A percentile compares a stretch with the other conserved stretches of the same genome.
These are phyloP conservation scores for Hymenochaete sp. DNA, from an alignment of 1,284 basidiomycete species.

Conservation along the genomic window DNA sequence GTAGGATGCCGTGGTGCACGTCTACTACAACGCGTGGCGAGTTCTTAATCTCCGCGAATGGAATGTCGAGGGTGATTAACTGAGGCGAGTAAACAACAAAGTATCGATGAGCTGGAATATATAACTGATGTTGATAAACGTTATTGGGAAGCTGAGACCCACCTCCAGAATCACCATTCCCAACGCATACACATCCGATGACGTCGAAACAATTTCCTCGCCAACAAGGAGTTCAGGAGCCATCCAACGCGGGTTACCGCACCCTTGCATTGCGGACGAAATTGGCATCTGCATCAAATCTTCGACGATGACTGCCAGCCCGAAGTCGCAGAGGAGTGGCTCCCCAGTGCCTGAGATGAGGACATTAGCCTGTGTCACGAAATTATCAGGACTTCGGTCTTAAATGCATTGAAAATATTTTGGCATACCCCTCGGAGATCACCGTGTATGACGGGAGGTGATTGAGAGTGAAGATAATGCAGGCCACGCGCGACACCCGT, in stretches of 20 bases:
- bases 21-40: slow-evolving; percentile 17
- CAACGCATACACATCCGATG: slow-evolving; percentile 17
- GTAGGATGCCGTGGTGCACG: slow-evolving; percentile 8
- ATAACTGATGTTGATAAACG: neutral
- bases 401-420: neutral
- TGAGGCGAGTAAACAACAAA: neutral
- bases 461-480: slow-evolving; percentile 14
- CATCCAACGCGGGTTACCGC: slow-evolving; percentile 19
- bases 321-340: slow-evolving; percentile 19
- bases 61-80: slow-evolving; percentile 16
- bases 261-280: slow-evolving; percentile 11
- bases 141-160: neutral
- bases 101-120: neutral
- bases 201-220: slow-evolving; percentile 4
- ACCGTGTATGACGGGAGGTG: slow-evolving; percentile 16
- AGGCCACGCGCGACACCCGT: slow-evolving; percentile 15
- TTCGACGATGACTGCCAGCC: slow-evolving; percentile 18
- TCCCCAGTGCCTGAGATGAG: slow-evolving; percentile 16
- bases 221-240: slow-evolving; percentile 18
- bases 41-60: slow-evolving; percentile 14
- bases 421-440: slow-evolving; percentile 15
- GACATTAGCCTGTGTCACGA: slow-evolving; percentile 14
- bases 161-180: slow-evolving; percentile 18
- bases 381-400: neutral
- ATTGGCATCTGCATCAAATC: slow-evolving; percentile 15